A percentile compares a stretch with the other conserved stretches of the same genome.
Evolutionary conservation across 116 monocot genomes (phyloP).

Genomic region (Zostera marina): DNA sequence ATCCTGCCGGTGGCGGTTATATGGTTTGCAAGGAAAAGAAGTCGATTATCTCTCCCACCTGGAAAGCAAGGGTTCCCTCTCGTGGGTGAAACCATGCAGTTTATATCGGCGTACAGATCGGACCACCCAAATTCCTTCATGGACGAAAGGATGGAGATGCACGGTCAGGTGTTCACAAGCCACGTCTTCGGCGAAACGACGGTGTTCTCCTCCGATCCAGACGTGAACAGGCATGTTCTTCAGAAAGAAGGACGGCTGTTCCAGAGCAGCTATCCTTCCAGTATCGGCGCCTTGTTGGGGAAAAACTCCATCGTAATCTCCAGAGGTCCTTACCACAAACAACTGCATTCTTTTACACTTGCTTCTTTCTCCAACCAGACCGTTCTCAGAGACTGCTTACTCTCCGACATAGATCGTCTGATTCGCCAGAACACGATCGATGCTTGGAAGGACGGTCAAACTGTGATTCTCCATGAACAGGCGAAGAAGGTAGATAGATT

Average conservation of each 20-base stretch:
- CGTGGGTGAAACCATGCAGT: constrained; percentile 49
- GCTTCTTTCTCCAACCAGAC: constrained; percentile 43
- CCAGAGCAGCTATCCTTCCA: constrained; percentile 78
- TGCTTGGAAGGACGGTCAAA: constrained; percentile 20
- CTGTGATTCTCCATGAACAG: constrained; percentile 39
- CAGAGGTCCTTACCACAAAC: constrained; percentile 51
- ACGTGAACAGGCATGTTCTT: constrained; percentile 55
- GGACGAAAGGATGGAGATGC: constrained; percentile 43
- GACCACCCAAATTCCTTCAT: constrained; percentile 73
- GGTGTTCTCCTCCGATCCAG: constrained; percentile 86
- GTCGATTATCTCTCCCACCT: constrained; percentile 21
- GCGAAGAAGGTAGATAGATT: constrained; percentile 44
- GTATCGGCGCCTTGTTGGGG: constrained; percentile 64
- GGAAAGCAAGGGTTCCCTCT: constrained; percentile 45
- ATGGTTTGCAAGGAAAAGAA: too few relatives aligned
- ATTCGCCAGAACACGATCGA: constrained; percentile 22
- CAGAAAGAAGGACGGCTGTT: constrained; percentile 52
- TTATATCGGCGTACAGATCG: constrained; percentile 71
- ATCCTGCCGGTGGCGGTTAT: too few relatives aligned
- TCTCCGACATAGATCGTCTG: constrained; percentile 50
- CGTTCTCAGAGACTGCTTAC: constrained; percentile 28
- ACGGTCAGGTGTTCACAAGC: constrained; percentile 60
- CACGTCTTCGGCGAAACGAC: constrained; percentile 88
- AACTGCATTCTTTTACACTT: constrained; percentile 62
- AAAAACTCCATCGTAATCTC: constrained; percentile 54